Percentiles rank a stretch among this genome's conserved stretches.
Conservation (phyloP, 768 basidiomycete species). For the Tephrocybe rancida region DNA sequence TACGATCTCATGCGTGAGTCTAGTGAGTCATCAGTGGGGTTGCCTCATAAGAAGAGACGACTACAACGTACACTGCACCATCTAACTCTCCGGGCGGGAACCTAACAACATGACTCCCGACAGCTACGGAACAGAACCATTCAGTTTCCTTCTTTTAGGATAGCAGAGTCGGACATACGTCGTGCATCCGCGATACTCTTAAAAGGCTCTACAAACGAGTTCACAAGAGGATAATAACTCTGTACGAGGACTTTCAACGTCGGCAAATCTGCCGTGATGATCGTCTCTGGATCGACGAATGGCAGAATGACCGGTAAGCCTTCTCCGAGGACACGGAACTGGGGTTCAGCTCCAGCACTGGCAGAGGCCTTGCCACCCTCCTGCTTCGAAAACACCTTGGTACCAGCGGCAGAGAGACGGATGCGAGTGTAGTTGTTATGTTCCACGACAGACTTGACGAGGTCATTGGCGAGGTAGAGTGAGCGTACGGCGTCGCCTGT, state of each 20-base stretch:
- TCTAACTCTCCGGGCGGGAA: conserved; percentile 59
- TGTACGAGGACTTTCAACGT: conserved; percentile 70
- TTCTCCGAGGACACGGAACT: conserved; percentile 82
- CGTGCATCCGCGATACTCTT: conserved; percentile 48
- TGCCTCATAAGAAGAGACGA: background rate
- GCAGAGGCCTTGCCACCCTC: conserved; percentile 61
- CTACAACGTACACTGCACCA: conserved; percentile 52
- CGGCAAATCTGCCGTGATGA: conserved; percentile 58
- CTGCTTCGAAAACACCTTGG: conserved; percentile 91
- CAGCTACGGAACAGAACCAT: conserved; percentile 38
- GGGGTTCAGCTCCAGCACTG: conserved; percentile 37
- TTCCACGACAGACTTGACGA: conserved; percentile 78
- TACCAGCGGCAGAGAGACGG: conserved; percentile 90
- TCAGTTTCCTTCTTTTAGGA: too few species aligned
- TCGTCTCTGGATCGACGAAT: conserved; percentile 64
- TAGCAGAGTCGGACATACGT: too few species aligned
- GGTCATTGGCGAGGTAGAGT: conserved; percentile 85
- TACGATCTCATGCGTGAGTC: conserved; percentile 77
- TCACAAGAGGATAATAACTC: conserved; percentile 80
- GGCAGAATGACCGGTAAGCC: conserved; percentile 86
- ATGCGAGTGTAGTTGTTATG: conserved; percentile 85
- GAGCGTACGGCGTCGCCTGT: conserved; percentile 71
- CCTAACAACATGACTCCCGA: conserved; percentile 74
- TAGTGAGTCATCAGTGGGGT: conserved; percentile 27
- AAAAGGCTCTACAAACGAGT: conserved; percentile 65